Conservation (phyloP, 805 yeast genomes). For the Zygoascus ofunaensis region DNA sequence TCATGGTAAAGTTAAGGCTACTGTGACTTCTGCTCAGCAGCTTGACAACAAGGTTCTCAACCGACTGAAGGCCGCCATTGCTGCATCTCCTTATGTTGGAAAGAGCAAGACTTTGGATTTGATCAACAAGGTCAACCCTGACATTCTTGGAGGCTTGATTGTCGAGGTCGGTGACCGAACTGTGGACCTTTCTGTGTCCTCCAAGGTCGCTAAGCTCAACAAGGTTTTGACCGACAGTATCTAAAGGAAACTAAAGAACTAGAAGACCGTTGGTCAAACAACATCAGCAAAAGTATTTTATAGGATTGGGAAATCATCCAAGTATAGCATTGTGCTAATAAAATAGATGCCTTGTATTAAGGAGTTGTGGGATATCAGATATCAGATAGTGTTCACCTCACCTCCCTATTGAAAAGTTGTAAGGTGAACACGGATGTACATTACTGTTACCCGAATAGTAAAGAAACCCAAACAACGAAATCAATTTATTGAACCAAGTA, state of each 20-base stretch:
- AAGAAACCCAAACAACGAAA: too few relatives aligned
- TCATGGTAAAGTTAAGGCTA: constrained; percentile 87
- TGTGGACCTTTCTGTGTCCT: constrained; percentile 80
- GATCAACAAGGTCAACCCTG: constrained; percentile 75
- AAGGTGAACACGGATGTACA: too few relatives aligned
- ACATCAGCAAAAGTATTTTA: neutral
- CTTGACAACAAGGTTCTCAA: constrained; percentile 72
- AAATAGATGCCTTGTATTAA: neutral
- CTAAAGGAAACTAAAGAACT: constrained; percentile 32
- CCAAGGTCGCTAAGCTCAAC: constrained; percentile 84
- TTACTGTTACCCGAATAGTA: too few relatives aligned
- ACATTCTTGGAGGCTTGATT: constrained; percentile 88
- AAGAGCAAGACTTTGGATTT: constrained; percentile 77
- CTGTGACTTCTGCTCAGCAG: constrained; percentile 76
- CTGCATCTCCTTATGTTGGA: constrained; percentile 75
- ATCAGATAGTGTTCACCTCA: too few relatives aligned
- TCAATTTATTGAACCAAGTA: too few relatives aligned
- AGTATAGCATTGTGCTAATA: neutral
- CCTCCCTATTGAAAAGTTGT: too few relatives aligned
- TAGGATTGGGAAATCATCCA: neutral
- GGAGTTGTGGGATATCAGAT: too few relatives aligned
- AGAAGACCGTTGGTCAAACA: neutral
- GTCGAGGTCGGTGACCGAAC: constrained; percentile 96
- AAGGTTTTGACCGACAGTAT: constrained; percentile 77
- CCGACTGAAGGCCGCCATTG: constrained; percentile 70